Evolutionary conservation across 2,329 filamentous ascomycete species (phyloP).

Genomic region (Xylaria sp.): DNA sequence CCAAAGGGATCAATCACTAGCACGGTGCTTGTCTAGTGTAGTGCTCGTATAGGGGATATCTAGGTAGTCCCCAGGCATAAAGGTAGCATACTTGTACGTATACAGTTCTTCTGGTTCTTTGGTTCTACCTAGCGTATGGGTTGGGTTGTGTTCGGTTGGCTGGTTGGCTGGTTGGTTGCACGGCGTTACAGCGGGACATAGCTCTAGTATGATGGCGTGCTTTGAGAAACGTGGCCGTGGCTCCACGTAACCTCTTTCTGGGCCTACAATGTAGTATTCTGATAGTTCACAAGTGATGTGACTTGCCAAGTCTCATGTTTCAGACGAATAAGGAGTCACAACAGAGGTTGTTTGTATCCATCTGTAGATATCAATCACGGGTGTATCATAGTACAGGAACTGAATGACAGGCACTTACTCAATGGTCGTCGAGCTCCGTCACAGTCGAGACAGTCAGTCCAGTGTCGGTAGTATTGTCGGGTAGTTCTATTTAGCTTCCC

Average conservation of each 20-base stretch:
- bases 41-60: background rate
- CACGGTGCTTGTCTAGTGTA: background rate
- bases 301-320: slow-evolving; percentile 19
- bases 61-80: too few species aligned
- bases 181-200: slow-evolving; percentile 26
- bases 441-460: background rate
- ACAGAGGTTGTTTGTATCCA: background rate
- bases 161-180: slow-evolving; percentile 31
- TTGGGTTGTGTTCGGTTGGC: background rate
- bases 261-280: background rate
- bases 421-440: slow-evolving; percentile 17
- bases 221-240: slow-evolving; percentile 35
- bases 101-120: too few species aligned
- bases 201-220: slow-evolving; percentile 17
- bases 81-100: background rate
- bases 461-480: slow-evolving; percentile 34
- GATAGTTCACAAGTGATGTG: background rate
- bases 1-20: background rate
- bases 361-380: slow-evolving; percentile 2
- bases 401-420: slow-evolving; percentile 11
- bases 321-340: background rate
- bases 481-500: slow-evolving; percentile 14
- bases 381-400: background rate
- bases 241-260: slow-evolving; percentile 6
- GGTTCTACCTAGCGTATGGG: too few species aligned